Conservation (phyloP, 768 basidiomycete genomes). For the Collybiopsis luxurians region DNA sequence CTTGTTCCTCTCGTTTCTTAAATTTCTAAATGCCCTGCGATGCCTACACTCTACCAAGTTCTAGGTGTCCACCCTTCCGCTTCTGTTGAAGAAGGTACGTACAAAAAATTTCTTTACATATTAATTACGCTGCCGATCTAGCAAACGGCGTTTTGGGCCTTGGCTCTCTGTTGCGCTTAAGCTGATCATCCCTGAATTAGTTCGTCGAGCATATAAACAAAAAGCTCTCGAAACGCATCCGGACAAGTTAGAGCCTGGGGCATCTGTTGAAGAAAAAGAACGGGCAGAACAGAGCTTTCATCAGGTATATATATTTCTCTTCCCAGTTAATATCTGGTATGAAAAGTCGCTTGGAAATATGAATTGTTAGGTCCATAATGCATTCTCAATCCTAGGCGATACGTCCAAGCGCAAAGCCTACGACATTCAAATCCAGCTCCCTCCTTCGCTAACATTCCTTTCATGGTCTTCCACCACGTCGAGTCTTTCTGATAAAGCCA, state of each 20-base stretch:
- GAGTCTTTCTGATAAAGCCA: constrained; percentile 36
- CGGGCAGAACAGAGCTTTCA: constrained; percentile 58
- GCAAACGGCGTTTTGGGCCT: background rate
- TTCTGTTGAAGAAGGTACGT: constrained; percentile 1
- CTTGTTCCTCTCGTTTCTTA: background rate
- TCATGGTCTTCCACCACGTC: background rate
- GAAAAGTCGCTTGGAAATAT: background rate
- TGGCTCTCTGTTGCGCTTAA: background rate
- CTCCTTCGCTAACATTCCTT: constrained; percentile 18
- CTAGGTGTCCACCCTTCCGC: constrained; percentile 2
- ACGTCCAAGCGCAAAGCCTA: constrained; percentile 52
- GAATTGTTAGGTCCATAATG: constrained; percentile 51
- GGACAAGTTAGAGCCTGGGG: constrained; percentile 60
- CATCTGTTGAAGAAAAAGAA: constrained; percentile 48
- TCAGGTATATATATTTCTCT: constrained; percentile 38
- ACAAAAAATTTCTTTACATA: background rate
- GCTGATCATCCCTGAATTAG: too few relatives aligned
- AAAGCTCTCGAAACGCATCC: constrained; percentile 72
- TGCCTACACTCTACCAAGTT: constrained; percentile 3
- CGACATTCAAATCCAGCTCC: constrained; percentile 37
- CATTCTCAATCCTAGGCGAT: constrained; percentile 60
- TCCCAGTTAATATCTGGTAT: constrained; percentile 1
- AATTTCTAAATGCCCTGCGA: background rate
- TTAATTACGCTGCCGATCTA: background rate
- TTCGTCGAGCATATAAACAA: constrained; percentile 65